A percentile compares a stretch with the other conserved stretches of the same genome.
These are phyloP conservation scores for Metarhizium humberi DNA, from an alignment of 2,329 filamentous ascomycete species.

Conservation along the genomic window DNA sequence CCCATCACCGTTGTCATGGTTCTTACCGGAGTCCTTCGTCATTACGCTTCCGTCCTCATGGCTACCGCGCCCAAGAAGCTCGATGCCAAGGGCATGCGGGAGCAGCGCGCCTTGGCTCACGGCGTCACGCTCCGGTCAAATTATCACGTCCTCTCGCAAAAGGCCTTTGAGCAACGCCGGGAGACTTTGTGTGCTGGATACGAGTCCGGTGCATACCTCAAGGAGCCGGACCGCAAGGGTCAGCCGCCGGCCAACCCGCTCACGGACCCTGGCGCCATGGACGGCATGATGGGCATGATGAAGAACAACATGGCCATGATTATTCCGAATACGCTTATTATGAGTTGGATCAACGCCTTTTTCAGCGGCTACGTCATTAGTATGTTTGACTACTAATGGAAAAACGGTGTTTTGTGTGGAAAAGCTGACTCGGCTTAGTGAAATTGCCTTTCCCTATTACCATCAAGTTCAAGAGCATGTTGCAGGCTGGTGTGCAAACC, in stretches of 20 bases:
- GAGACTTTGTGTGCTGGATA: constrained; percentile 72
- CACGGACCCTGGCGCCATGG: constrained; percentile 92
- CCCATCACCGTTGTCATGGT: constrained; percentile 98
- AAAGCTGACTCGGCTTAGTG: constrained; percentile 42
- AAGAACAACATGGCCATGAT: constrained; percentile 99
- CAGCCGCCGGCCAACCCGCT: constrained; percentile 90
- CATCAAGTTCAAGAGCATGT: constrained; percentile 98
- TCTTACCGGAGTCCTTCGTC: constrained; percentile 86
- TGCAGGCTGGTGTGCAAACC: constrained; percentile 93
- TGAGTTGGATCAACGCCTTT: constrained; percentile 99
- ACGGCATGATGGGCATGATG: constrained; percentile 99
- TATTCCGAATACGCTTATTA: constrained; percentile 95
- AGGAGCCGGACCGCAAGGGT: constrained; percentile 76
- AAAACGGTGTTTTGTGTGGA: neutral
- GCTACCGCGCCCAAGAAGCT: constrained; percentile 75
- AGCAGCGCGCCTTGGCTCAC: constrained; percentile 76
- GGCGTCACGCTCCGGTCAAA: constrained; percentile 80
- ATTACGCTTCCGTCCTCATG: constrained; percentile 92
- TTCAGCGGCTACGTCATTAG: constrained; percentile 97
- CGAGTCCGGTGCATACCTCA: constrained; percentile 80
- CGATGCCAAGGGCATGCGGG: constrained; percentile 65
- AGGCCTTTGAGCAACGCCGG: constrained; percentile 72
- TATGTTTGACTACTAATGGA: constrained; percentile 28
- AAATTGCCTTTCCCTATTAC: constrained; percentile 96
- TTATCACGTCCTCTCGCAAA: constrained; percentile 66